A percentile compares a stretch with the other conserved stretches of the same genome.
Conservation (phyloP, 208 protist genomes). For the Crithidia expoeki region DNA sequence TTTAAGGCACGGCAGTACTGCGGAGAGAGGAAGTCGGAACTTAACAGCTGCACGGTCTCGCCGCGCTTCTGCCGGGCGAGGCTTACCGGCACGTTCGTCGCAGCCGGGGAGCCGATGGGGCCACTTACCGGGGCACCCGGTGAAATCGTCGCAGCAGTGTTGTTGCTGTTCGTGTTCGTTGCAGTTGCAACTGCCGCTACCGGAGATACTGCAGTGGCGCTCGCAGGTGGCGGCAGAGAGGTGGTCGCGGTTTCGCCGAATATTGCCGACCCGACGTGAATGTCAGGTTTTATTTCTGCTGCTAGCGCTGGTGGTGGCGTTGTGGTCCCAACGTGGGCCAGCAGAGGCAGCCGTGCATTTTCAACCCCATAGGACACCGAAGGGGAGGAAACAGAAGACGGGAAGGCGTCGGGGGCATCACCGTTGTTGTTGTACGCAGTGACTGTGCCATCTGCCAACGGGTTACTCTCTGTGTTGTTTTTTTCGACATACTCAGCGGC, state of each 20-base stretch:
- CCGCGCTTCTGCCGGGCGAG: constrained; percentile 38
- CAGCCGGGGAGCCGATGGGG: constrained; percentile 3
- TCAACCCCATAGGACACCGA: not conserved
- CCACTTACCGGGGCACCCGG: not conserved
- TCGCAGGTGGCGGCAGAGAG: not conserved
- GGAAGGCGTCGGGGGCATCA: not conserved
- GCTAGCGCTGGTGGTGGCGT: not conserved
- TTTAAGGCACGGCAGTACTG: constrained; percentile 40
- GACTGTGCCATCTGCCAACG: not conserved
- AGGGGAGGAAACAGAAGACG: not conserved
- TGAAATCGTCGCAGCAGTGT: too few relatives aligned
- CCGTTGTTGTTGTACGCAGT: not conserved
- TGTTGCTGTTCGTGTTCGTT: too few relatives aligned
- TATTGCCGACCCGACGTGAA: too few relatives aligned
- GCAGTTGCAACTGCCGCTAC: not conserved
- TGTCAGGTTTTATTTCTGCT: not conserved
- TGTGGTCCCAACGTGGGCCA: not conserved
- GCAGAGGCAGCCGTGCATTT: not conserved
- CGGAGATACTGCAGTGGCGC: too few relatives aligned
- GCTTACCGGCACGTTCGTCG: constrained; percentile 17
- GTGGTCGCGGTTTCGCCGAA: not conserved
- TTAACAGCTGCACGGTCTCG: constrained; percentile 59
- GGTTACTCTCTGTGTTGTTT: not conserved
- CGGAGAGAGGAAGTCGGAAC: constrained; percentile 36
- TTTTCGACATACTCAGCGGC: not conserved